Evolutionary conservation across 2,329 filamentous ascomycete species (phyloP), one percentile per base, ranked within the genome.

Genomic region (Aspergillus sojae): DNA sequence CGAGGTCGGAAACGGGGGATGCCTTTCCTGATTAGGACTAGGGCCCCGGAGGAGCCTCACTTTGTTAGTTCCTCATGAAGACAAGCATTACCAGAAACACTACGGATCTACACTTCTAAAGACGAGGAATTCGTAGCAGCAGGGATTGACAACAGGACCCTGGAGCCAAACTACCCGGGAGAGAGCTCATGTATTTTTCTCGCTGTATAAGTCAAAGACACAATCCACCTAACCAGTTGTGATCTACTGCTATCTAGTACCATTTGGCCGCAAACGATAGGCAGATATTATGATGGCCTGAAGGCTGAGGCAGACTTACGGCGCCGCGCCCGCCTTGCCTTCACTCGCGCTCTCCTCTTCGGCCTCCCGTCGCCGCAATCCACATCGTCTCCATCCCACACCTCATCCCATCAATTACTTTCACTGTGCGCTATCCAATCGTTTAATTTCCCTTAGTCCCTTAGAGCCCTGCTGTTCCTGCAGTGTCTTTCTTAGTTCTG

Each of bases 1-100:
- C 70, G 70, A 74, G 67, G 69, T 73, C 67, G 61, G 64, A 65
- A 62, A 67, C 66, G 64, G 64, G 63, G 64, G 50, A 61, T 67
- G 58, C 58, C 63, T 65, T 71, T 55, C 70, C 69, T 39, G 30
- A 62, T 70, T 58, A 57, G 68, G 70, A 46, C 57, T 72, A 72
- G 70, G 28, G 58, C 58, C 39, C 23, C 45, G 50, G 58, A 41
- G 55, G 67, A 71, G 66, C 70, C 69, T 71, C 70, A 69, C 57
- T 60, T 57, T 59, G 32, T 58, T 59, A 30, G 26, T 57, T 57
- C 43, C 32, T 26, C 36, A 32, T 21, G 55, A 57, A 52, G 28
- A 52, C 48, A 52, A 52, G 26, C 48, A 32, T 52, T 52, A 5
- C 28, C 16, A 52, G 28, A 52, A 32, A 52, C 28, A 52, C 19